Percentiles rank a stretch among this genome's conserved stretches.
Evolutionary conservation across 306 rosid species (phyloP).

Genomic region (Trifolium fragiferum): DNA sequence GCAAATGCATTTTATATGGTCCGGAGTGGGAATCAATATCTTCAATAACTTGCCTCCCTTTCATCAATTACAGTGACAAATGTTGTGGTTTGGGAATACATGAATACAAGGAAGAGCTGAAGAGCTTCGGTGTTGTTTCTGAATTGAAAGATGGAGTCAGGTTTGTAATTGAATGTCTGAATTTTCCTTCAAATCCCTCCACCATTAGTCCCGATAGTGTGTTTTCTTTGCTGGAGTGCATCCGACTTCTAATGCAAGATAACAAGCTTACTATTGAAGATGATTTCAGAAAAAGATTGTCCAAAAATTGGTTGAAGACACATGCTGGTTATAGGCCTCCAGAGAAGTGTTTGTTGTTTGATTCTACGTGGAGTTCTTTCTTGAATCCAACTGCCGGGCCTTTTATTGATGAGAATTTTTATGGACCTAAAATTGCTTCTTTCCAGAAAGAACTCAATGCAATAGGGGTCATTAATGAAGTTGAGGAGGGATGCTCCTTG

Average conservation of each 20-base stretch:
- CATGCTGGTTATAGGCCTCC: slow-evolving; percentile 62
- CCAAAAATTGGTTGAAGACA: slow-evolving; percentile 70
- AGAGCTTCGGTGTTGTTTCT: slow-evolving; percentile 59
- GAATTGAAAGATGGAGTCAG: slow-evolving; percentile 56
- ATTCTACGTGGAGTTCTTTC: slow-evolving; percentile 47
- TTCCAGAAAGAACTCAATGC: slow-evolving; percentile 59
- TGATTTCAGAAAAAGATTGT: slow-evolving; percentile 46
- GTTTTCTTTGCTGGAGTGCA: slow-evolving; percentile 62
- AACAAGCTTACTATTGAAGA: slow-evolving; percentile 32
- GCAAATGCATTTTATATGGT: slow-evolving; percentile 63
- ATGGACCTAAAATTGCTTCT: slow-evolving; percentile 51
- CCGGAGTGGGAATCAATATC: slow-evolving; percentile 67
- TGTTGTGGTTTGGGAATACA: slow-evolving; percentile 54
- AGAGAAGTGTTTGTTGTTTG: slow-evolving; percentile 55
- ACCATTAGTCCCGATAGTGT: slow-evolving; percentile 49
- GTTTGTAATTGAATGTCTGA: slow-evolving; percentile 50
- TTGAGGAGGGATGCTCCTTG: slow-evolving; percentile 50
- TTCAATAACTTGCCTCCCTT: slow-evolving; percentile 67
- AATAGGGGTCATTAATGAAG: slow-evolving; percentile 61
- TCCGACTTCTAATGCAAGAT: slow-evolving; percentile 36
- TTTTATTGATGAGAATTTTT: slow-evolving; percentile 62
- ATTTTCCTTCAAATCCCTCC: slow-evolving; percentile 50
- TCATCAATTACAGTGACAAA: slow-evolving; percentile 60
- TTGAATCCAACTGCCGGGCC: slow-evolving; percentile 67
- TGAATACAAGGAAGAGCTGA: slow-evolving; percentile 59